Conservation (phyloP, 441 rosid species). For the Raphanus hybrid region DNA sequence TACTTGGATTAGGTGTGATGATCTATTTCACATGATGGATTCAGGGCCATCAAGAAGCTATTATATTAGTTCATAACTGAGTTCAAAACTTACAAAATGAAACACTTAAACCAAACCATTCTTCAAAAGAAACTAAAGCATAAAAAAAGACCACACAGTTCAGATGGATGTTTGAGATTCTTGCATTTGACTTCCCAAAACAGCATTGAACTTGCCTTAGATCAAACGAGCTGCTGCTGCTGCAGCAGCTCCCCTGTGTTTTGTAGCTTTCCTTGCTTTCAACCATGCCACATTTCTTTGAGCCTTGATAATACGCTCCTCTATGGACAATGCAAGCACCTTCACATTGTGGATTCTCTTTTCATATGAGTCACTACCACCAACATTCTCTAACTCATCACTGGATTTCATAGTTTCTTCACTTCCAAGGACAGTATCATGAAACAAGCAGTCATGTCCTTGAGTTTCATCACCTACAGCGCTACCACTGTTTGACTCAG, state of each 20-base stretch:
- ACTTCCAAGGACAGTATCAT: neutral
- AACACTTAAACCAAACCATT: neutral
- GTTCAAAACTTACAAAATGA: too few relatives aligned
- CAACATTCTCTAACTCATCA: neutral
- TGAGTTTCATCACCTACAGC: neutral
- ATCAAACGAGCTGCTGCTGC: conserved; percentile 5
- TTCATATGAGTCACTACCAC: neutral
- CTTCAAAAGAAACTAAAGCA: neutral
- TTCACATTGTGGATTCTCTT: neutral
- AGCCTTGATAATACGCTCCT: neutral
- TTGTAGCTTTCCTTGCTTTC: neutral
- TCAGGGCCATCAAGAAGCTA: too few relatives aligned
- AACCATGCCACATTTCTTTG: neutral
- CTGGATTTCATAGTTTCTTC: neutral
- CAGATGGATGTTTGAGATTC: neutral
- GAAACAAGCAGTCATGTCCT: neutral
- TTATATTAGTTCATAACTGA: too few relatives aligned
- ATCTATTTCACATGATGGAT: too few relatives aligned
- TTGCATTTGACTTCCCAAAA: neutral
- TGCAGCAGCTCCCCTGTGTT: neutral
- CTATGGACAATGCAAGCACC: neutral
- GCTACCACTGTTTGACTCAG: neutral
- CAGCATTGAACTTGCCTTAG: neutral
- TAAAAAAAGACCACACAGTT: neutral
- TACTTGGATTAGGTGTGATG: too few relatives aligned